Evolutionary conservation across 2,329 filamentous ascomycete genomes (phyloP), one percentile per base, ranked within the genome.

Genomic region (Cyphellophora europaea): DNA sequence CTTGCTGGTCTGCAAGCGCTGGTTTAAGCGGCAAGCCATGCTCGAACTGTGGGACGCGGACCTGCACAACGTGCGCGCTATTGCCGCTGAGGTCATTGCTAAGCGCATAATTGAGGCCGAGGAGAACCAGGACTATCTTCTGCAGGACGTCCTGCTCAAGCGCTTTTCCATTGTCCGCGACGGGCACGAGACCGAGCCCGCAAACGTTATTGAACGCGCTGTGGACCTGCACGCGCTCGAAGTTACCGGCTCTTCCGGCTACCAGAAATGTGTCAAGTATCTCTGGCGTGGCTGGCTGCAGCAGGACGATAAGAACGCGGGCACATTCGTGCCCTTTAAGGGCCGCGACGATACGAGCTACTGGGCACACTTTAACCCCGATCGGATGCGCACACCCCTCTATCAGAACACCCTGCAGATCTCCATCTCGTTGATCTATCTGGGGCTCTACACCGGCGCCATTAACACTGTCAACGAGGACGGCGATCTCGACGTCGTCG

Each of bases 261-360:
- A 96, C 57, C 91, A 96, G 50, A 94, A 93, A 62, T 96, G 89
- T 54, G 86, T 96, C 51, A 76, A 72, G 43, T 86, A 93, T 53
- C 77, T 98, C 6, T 98, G 91, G 91, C 77, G 78, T 42, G 91
- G 91, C 14, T 98, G 91, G 91, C 68, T 96, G 6, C 79, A 94
- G n/a, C 91, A 98, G 56, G 86, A 95, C 47, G 87, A 95, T 49
- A 72, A 88, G 32, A 88, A 96, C 49, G 82, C 89, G 0, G 77
- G 79, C n/a, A 78, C 77, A 34, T 98, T 98, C 54, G 72, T 95
- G 35, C 80, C 88, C 53, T 98, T 93, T 66, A 76, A 79, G 48
- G 70, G 85, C 40, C 86, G 86, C 55, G 84, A 80, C 40, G 83
- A 88, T 54, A 78, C 77, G 2, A 72, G 68, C 29, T 93, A 91